Evolutionary conservation across 2,329 filamentous ascomycete species (phyloP).

Genomic region (Neopestalotiopsis sp.): DNA sequence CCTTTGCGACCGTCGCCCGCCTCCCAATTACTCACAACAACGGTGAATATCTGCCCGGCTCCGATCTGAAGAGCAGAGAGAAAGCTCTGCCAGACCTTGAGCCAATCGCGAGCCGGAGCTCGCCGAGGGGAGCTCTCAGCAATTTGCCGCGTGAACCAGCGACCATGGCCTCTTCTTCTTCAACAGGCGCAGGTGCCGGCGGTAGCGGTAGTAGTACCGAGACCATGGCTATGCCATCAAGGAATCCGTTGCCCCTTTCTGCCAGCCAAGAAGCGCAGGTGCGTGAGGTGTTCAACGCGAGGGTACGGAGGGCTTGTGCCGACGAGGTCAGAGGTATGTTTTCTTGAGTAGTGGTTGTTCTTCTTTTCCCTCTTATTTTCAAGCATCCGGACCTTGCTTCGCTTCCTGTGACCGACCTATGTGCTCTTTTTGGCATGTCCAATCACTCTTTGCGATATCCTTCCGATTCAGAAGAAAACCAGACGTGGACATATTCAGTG

Average conservation of each 20-base stretch:
- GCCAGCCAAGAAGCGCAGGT: slow-evolving; percentile 47
- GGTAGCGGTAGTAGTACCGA: slow-evolving; percentile 14
- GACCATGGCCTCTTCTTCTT: slow-evolving; percentile 14
- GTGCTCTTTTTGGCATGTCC: background rate
- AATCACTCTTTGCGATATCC: background rate
- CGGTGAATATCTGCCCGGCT: background rate
- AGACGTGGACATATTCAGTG: background rate
- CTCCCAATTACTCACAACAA: background rate
- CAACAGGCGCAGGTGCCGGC: background rate
- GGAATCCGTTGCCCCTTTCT: slow-evolving; percentile 79
- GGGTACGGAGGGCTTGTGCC: slow-evolving; percentile 77
- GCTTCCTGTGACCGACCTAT: background rate
- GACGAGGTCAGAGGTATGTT: slow-evolving; percentile 76
- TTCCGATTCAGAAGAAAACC: background rate
- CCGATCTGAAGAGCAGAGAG: background rate
- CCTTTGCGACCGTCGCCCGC: background rate
- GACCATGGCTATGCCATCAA: slow-evolving; percentile 58
- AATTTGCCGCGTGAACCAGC: slow-evolving; percentile 25
- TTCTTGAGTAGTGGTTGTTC: background rate
- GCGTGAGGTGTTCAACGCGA: slow-evolving; percentile 49
- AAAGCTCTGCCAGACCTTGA: background rate
- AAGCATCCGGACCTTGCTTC: background rate
- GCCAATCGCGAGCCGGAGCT: background rate
- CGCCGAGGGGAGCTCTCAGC: slow-evolving; percentile 43
- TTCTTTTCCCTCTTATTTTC: slow-evolving; percentile 14